These are phyloP conservation scores for Diaporthe vexans DNA, from an alignment of 2,329 filamentous ascomycete genomes.

Conservation along the genomic window DNA sequence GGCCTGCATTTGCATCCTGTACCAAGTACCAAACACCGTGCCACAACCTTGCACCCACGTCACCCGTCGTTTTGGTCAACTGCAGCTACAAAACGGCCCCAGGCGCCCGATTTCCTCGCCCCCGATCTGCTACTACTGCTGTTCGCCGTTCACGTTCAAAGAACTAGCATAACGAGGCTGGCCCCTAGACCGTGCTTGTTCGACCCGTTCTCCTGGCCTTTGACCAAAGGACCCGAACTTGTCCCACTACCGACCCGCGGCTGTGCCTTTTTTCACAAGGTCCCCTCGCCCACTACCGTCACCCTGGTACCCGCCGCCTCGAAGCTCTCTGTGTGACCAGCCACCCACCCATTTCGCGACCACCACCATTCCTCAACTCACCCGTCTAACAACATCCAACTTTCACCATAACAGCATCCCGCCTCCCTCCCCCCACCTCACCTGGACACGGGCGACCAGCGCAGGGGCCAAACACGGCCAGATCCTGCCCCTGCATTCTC, in stretches of 20 bases:
- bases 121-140: neutral
- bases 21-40: slow-evolving; percentile 22
- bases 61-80: slow-evolving; percentile 19
- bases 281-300: slow-evolving; percentile 19
- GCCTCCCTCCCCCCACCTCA: neutral
- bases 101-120: slow-evolving; percentile 13
- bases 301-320: slow-evolving; percentile 24
- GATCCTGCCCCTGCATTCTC: slow-evolving; percentile 4
- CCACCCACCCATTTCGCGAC: slow-evolving; percentile 23
- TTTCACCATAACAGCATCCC: neutral
- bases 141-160: slow-evolving; percentile 18
- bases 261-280: slow-evolving; percentile 9
- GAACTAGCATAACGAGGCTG: slow-evolving; percentile 29
- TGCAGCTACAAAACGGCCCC: slow-evolving; percentile 39
- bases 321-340: slow-evolving; percentile 24
- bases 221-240: neutral
- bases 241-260: slow-evolving; percentile 19
- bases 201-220: slow-evolving; percentile 27
- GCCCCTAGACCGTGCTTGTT: slow-evolving; percentile 32
- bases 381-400: slow-evolving; percentile 17
- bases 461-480: slow-evolving; percentile 21
- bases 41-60: slow-evolving; percentile 26
- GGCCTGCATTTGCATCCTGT: slow-evolving; percentile 5
- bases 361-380: slow-evolving; percentile 29
- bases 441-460: slow-evolving; percentile 17